Base-by-base conservation (phyloP, 164 flowering plant species). In the Vitis amurensis region DNA sequence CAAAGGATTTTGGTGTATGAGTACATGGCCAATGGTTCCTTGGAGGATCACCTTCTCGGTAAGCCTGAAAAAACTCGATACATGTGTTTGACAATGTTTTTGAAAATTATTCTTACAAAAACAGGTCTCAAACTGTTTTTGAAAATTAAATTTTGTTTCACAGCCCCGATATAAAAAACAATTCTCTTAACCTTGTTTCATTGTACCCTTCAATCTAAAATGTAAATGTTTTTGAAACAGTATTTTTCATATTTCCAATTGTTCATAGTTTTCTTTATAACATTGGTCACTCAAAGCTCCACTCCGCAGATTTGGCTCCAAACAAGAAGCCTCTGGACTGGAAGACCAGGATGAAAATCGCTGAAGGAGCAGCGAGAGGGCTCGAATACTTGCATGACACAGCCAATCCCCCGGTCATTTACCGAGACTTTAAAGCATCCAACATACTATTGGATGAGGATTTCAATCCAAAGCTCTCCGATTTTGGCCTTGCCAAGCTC, bases 21-120 rank as follows among this genome's bases (percentile, higher is more conserved):
- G 70, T 88, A 79, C 84, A 89, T 92, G 96, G 59, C 83, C 58
- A 79, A 81, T 66, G 98, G 94, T 16, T 91, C 90, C 63, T 72
- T 92, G 56, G 98, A 92, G 70, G 93, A 91, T 78, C 98, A 92
- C 73, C 91, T 92, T 76, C 89, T 91, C 27, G 92, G 96, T 92
- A 89, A 64, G 80, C 62, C 55, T 47, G 44, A 37, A 6, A 37
- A 37, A 37, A 37, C 7, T 37, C 44, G 1, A 37, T 4, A 37
- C 7, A 37, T 37, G 44, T 37, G 44, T 37, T 37, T 37, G 44
- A 1, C 27, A 23, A 23, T 23, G 27, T 6, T 37, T 37, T 37
- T 37, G 7, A 37, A 37, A 37, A 37, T 37, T 37, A 37, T 37
- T 37, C 44, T 37, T 2, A 37, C 27, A 37, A 37, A 6, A 37